These are phyloP conservation scores for Gossypium raimondii DNA, from an alignment of 345 rosid species.

Conservation along the genomic window DNA sequence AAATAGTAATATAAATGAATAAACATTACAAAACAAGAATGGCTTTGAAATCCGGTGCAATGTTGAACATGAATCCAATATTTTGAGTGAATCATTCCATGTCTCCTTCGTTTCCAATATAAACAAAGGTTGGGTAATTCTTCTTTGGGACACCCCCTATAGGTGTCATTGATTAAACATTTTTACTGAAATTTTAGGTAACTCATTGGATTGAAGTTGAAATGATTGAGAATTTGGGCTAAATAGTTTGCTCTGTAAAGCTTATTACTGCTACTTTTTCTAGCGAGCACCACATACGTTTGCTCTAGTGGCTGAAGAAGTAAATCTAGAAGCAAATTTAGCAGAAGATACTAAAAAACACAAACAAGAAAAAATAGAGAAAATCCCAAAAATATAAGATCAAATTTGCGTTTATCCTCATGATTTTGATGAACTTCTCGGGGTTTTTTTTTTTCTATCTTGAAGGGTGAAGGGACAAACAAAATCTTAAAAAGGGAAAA, in stretches of 20 bases:
- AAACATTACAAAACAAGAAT: constrained; percentile 34
- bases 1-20: too few relatives aligned
- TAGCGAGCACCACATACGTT: background rate
- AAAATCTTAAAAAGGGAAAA: background rate
- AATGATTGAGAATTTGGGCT: constrained; percentile 60
- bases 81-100: constrained; percentile 60
- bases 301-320: constrained; percentile 21
- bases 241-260: constrained; percentile 34
- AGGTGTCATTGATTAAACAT: constrained; percentile 37
- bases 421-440: background rate
- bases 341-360: constrained; percentile 11
- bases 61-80: constrained; percentile 52
- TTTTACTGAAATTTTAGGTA: constrained; percentile 46
- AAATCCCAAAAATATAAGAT: too few relatives aligned
- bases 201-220: constrained; percentile 42
- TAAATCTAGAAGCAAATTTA: constrained; percentile 24
- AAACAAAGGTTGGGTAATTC: constrained; percentile 50
- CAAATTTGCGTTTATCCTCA: too few relatives aligned
- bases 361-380: too few relatives aligned
- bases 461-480: background rate
- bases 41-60: constrained; percentile 47
- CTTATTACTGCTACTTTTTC: background rate
- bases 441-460: background rate
- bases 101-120: constrained; percentile 54
- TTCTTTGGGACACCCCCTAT: constrained; percentile 38